These are phyloP conservation scores for Urtica urens DNA, from an alignment of 306 rosid species.

Conservation along the genomic window DNA sequence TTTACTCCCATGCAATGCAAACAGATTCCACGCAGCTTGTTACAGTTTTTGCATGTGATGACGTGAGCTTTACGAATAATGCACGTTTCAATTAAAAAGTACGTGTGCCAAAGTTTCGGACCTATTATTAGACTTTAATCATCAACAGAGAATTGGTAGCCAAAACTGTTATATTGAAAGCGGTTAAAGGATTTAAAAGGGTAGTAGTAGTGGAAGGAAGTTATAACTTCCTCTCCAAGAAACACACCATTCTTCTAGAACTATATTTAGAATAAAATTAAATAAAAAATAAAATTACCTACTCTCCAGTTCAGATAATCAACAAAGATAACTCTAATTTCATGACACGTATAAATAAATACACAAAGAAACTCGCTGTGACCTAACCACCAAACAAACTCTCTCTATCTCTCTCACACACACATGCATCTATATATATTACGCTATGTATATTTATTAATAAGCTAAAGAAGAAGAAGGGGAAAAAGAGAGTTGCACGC, in stretches of 20 bases:
- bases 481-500: slow-evolving; percentile 15
- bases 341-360: too few species aligned
- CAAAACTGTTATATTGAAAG: slow-evolving; percentile 1
- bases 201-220: background rate
- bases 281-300: background rate
- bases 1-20: too few species aligned
- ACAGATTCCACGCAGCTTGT: too few species aligned
- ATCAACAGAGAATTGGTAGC: background rate
- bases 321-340: too few species aligned
- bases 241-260: too few species aligned
- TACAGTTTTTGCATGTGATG: too few species aligned
- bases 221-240: slow-evolving; percentile 2
- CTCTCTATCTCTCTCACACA: too few species aligned
- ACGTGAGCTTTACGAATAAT: too few species aligned
- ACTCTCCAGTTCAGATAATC: background rate
- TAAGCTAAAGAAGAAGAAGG: background rate
- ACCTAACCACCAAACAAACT: slow-evolving; percentile 8
- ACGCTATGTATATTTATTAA: background rate
- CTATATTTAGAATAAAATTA: background rate
- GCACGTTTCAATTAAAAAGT: too few species aligned
- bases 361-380: slow-evolving; percentile 21
- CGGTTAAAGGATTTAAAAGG: slow-evolving; percentile 1
- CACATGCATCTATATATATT: too few species aligned
- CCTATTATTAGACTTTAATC: background rate
- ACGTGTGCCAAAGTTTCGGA: background rate